Evolutionary conservation across 768 basidiomycete species (phyloP), one percentile per base, ranked within the genome.

Genomic region (Agaricus sinodeliciosus): DNA sequence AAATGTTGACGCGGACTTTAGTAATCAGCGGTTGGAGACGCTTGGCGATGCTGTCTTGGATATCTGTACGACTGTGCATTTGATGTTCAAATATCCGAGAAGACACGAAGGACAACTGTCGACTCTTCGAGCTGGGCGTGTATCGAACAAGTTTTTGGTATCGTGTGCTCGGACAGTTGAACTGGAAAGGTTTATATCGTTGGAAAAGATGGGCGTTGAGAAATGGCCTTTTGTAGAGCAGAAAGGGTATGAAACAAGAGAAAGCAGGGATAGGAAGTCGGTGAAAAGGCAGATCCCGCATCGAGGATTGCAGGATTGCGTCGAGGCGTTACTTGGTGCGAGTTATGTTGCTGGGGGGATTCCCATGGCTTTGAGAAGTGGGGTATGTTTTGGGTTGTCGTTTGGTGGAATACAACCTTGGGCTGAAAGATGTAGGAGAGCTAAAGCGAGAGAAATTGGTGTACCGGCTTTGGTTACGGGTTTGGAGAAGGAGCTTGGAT

Each of bases 1-100:
- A 1, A 74, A 74, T 34, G 76, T 85, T 5, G 62, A 62, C 31
- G 75, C 80, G 6, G 76, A 78, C 8, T 90, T 80, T 69, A 89
- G 77, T 66, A 94, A 94, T 57, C 90, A 95, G 60, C 81, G 89
- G 0, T 65, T 94, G 51, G 93, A 95, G 65, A 93, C 90, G 0
- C 71, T 94, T 6, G 93, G 93, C 8, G 93, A 95, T 61, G 80
- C 85, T 0, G 88, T 92, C 0, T 72, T 92, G 40, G 85, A 92
- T 60, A 67, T 94, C 22, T 79, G 82, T 45, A 82, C 82, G 3
- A 86, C 85, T 18, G 81, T 91, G 2, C 80, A 92, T 61, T 68
- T 90, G 4, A 84, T 85, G 68, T 89, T 87, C 69, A 80, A 77
- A 56, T 90, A 77, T 60, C 87, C 88, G 0, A 74, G 81, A 57